Base-by-base conservation (phyloP, 2,329 filamentous ascomycete genomes). In the Penicillium corylophilum region DNA sequence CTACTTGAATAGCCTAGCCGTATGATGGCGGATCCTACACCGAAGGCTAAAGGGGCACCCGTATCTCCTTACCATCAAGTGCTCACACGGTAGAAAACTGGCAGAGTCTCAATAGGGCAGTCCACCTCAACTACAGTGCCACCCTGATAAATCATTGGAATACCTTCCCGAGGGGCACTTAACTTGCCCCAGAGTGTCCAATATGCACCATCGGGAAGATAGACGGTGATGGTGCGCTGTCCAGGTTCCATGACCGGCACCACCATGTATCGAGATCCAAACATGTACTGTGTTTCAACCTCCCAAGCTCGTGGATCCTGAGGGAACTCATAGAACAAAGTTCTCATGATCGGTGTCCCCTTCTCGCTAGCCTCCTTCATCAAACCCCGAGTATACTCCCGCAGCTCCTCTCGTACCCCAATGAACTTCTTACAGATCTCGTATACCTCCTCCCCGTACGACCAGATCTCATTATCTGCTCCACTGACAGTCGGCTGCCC, bases 311-410 rank as follows among this genome's bases (percentile, higher is more conserved):
- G 66, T 12, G 66, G 43, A 52, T 87, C 84, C 0, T 69, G 52
- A 0, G 84, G 83, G 52, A 87, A 88, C 51, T 85, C 83, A 55
- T 84, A 84, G 62, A 88, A 88, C 10, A 83, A 63, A 0, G 84
- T 74, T 12, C 85, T 69, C 63, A 88, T 87, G 9, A 88, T 71
- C 0, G 85, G 84, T 0, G 76, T 76, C 0, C 85, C 84, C 46
- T 77, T 79, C 54, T 81, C 74, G 55, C 85, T 82, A 0, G 84
- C 84, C 55, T 82, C 76, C 33, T 66, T 69, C 84, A 87, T 87
- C 53, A 87, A 61, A 0, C 53, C 64, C 2, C 84, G 69, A 0
- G 79, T 84, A 54, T 87, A 88, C 1, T 74, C 74, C 4, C 84
- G 73, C 63, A 88, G 52, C 29, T 76, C 63, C 66, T 87, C 84